These are phyloP conservation scores for Nemania bipapillata DNA, from an alignment of 2,329 filamentous ascomycete species.

Conservation along the genomic window DNA sequence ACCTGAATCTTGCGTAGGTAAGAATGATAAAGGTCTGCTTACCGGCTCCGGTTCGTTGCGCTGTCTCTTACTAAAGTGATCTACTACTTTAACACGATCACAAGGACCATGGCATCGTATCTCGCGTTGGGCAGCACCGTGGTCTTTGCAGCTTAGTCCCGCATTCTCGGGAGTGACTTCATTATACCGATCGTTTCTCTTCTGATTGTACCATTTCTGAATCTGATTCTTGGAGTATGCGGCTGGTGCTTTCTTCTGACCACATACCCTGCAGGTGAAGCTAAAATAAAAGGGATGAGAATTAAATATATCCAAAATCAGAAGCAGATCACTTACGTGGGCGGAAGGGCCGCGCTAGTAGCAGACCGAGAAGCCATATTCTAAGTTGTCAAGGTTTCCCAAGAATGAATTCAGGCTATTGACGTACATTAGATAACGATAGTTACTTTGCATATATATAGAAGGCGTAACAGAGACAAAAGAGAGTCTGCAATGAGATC, in stretches of 20 bases:
- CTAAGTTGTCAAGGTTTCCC: background rate
- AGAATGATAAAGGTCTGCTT: slow-evolving; percentile 31
- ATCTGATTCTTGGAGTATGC: slow-evolving; percentile 34
- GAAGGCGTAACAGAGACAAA: background rate
- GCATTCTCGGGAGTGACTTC: slow-evolving; percentile 19
- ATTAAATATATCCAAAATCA: background rate
- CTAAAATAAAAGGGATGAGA: slow-evolving; percentile 30
- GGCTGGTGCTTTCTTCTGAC: slow-evolving; percentile 21
- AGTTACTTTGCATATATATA: background rate
- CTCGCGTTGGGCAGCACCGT: slow-evolving; percentile 16
- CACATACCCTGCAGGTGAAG: slow-evolving; percentile 34
- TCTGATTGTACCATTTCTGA: slow-evolving; percentile 34
- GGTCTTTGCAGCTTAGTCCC: slow-evolving; percentile 35
- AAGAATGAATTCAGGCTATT: background rate
- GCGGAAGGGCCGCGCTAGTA: slow-evolving; percentile 18
- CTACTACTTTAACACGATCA: slow-evolving; percentile 40
- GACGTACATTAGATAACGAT: background rate
- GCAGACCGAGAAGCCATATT: slow-evolving; percentile 20
- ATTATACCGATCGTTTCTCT: slow-evolving; percentile 25
- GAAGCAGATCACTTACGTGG: slow-evolving; percentile 25
- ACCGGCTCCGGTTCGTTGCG: slow-evolving; percentile 48
- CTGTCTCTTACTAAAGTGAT: slow-evolving; percentile 53
- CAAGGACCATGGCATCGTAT: slow-evolving; percentile 53
- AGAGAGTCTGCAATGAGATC: background rate
- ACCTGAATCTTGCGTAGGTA: background rate